Base-by-base conservation (phyloP, 2,329 filamentous ascomycete species). In the Ilyonectria sp. region DNA sequence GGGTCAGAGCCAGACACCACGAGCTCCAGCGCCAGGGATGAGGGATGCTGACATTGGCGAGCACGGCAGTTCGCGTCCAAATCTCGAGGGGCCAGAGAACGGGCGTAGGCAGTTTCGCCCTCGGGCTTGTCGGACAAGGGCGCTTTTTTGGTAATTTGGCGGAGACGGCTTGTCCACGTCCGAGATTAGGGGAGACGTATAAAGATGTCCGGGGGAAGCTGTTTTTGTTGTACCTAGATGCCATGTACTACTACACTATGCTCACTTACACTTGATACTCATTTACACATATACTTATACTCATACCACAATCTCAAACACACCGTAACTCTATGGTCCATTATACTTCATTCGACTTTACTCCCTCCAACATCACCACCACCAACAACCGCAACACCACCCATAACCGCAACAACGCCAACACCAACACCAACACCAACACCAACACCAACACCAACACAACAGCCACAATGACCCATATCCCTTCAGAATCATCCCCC, bases 401-500 rank as follows among this genome's bases (percentile, higher is more conserved):
- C 23, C 2, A 4, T 21, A 26, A 26, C 26, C 5, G 6, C 26
- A 26, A 26, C 26, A 26, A 26, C 23, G 5, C 23, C 23, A 26
- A 26, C 5, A 26, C 23, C 2, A 26, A 4, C 23, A 26, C 15
- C 43, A 23, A 23, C n/a, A n/a, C n/a, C n/a, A n/a, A 21, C 21
- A 21, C 21, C 23, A 23, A 4, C 23, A 23, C 23, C 23, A 23
- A 23, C 23, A 7, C 17, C 29, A 19, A 44, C 44, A n/a, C 33
- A 44, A 26, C 50, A 50, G 50, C 33, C 59, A 67, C 2, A 59
- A 77, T 79, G 78, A 75, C 76, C 17, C 68, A 70, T 40, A 52
- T 71, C 23, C 60, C 69, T 10, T 72, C 76, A n/a, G 79, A 81
- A 72, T 69, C 76, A 35, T 76, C 78, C 9, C 79, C 78, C 26